Evolutionary conservation across 2,329 filamentous ascomycete species (phyloP), one percentile per base, ranked within the genome.

Genomic region (Ascochyta pisi): DNA sequence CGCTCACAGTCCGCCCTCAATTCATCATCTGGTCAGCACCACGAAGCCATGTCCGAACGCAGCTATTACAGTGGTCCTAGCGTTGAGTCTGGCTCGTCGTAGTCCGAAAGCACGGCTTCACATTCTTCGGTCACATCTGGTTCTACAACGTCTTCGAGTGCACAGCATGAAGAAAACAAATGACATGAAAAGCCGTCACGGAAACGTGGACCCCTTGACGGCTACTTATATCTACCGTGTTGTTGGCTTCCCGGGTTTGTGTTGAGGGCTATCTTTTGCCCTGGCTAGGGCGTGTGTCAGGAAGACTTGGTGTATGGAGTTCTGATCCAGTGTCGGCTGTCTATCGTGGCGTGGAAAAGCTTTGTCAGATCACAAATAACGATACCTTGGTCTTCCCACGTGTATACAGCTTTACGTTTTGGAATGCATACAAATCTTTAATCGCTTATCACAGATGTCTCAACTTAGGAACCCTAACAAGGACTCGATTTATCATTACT

Each of bases 191-290:
- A 68, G 56, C 53, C 66, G 60, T 57, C 61, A 54, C 49, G 58
- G 58, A 62, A 64, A 23, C 63, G 62, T 39, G 61, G 67, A 23
- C 68, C 64, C 54, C 57, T 60, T 24, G 65, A 67, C 38, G 68
- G 69, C 42, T 52, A 62, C 4, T 51, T 68, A 23, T 74, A 75
- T 50, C 73, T 64, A 60, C 63, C 66, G 7, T 69, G 70, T 48
- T 69, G 69, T 42, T 74, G 67, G 66, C 63, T 75, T 13, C 73
- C 73, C 33, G 62, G 70, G 43, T 73, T 71, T 34, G 60, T 73
- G 50, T 58, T 74, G 37, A 65, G 63, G 37, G 68, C 71, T 26
- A 74, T 69, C 15, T 75, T 73, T 50, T 76, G 73, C 63, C 73
- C 70, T 53, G 66, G 55, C 8, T 67, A 50, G 31, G 4, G n/a